Conservation (phyloP, 2,329 filamentous ascomycete species). For the Aspergillus fijiensis region DNA sequence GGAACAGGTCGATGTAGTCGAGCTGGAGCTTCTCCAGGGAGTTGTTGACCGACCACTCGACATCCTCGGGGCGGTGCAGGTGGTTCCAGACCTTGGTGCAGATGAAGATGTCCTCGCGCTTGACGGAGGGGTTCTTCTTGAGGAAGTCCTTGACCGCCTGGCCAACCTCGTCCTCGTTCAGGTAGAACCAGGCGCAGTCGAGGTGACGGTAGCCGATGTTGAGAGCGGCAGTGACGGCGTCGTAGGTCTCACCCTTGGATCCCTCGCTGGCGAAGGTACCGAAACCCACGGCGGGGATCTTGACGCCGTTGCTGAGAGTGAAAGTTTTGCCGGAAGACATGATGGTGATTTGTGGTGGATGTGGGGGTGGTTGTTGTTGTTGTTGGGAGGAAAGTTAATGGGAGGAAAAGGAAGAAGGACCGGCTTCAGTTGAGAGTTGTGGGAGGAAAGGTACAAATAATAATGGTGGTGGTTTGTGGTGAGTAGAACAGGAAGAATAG, state of each 20-base stretch:
- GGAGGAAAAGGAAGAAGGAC: not conserved
- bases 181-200: slow-evolving; percentile 58
- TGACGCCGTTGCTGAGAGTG: slow-evolving; percentile 58
- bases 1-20: slow-evolving; percentile 71
- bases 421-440: not conserved
- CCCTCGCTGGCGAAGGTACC: slow-evolving; percentile 69
- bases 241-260: slow-evolving; percentile 58
- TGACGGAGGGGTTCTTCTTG: slow-evolving; percentile 47
- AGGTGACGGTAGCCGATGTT: slow-evolving; percentile 55
- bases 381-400: not conserved
- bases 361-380: not conserved
- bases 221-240: slow-evolving; percentile 52
- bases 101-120: slow-evolving; percentile 53
- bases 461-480: not conserved
- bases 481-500: not conserved
- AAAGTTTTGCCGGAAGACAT: slow-evolving; percentile 58
- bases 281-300: slow-evolving; percentile 63
- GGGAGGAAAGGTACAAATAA: slow-evolving; percentile 1
- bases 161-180: slow-evolving; percentile 56
- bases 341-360: slow-evolving; percentile 17
- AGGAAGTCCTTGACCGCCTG: slow-evolving; percentile 57
- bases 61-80: slow-evolving; percentile 49
- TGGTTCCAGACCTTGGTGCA: slow-evolving; percentile 56
- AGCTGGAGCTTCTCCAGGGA: slow-evolving; percentile 66
- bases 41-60: slow-evolving; percentile 54